phyloP scores from a whole-genome alignment of 2,329 filamentous ascomycete genomes.

The Trichophaea hybrida region DNA sequence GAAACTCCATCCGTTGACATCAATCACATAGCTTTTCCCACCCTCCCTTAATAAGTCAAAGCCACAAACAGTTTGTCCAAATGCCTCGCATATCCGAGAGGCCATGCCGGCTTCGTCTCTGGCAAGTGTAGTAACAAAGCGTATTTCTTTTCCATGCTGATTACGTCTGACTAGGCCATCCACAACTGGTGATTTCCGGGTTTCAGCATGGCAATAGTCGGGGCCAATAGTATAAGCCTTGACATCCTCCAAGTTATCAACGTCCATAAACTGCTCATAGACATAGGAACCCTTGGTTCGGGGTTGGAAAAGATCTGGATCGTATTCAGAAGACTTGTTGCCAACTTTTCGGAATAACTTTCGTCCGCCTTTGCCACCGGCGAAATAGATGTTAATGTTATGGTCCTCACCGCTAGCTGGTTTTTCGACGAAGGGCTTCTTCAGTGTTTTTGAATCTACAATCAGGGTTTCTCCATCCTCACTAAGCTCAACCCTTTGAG shows the following conservation, averaged over 20 bases:
- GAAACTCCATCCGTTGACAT: conserved; percentile 99
- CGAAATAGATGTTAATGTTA: conserved; percentile 97
- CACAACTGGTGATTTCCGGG: conserved; percentile 89
- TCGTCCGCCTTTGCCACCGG: conserved; percentile 73
- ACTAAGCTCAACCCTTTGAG: conserved; percentile 64
- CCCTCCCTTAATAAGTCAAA: conserved; percentile 83
- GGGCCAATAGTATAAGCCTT: conserved; percentile 96
- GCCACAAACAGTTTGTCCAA: conserved; percentile 88
- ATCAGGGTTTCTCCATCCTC: conserved; percentile 78
- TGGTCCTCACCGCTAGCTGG: conserved; percentile 97
- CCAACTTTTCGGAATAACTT: conserved; percentile 93
- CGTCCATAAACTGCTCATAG: conserved; percentile 92
- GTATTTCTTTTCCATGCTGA: conserved; percentile 90
- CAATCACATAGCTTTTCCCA: conserved; percentile 90
- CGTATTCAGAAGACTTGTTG: conserved; percentile 96
- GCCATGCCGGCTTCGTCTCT: conserved; percentile 74
- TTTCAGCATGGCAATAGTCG: conserved; percentile 89
- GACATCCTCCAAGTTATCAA: conserved; percentile 94
- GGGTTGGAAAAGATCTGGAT: conserved; percentile 60
- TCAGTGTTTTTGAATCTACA: conserved; percentile 68
- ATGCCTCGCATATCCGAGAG: conserved; percentile 74
- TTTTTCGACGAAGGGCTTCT: conserved; percentile 95
- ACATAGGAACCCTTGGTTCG: conserved; percentile 74
- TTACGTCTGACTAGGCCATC: conserved; percentile 92
- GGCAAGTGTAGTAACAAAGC: conserved; percentile 78